Evolutionary conservation across 257 asterid species (phyloP), one percentile per base, ranked within the genome.

Genomic region (Buddleja alternifolia): DNA sequence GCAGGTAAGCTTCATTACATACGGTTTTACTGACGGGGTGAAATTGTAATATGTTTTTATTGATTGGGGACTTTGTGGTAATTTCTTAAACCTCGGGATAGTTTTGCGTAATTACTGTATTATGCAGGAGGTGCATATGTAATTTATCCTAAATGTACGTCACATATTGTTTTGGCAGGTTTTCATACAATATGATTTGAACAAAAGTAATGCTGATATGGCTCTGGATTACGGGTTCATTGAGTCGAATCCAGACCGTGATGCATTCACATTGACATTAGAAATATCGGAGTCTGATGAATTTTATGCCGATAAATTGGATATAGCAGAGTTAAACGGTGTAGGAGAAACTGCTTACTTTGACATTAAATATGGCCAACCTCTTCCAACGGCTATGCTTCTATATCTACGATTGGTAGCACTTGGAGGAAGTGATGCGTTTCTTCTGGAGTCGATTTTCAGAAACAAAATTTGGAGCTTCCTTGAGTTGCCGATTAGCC

Each of bases 151-250:
- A 29, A 29, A n/a, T n/a, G n/a, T n/a, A n/a, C n/a, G n/a, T 5
- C 2, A 29, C 60, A 51, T 54, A 39, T 73, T 70, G 57, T 75
- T 73, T 41, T 76, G 74, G 55, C 89, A 92, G 99, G 90, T 93
- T 20, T 78, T 71, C 58, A 84, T 91, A 78, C 97, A 94, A 65
- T 94, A 94, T 72, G 90, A 83, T 83, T 51, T 91, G 82, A 89
- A 91, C 3, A 94, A 94, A 81, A 94, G 97, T 57, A 88, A 86
- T 74, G 97, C 97, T 15, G 99, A 94, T 69, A 83, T 94, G 91
- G 99, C 97, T 63, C 81, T 94, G 66, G 99, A 89, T 76, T 94
- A 94, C 40, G 99, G 99, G 54, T 94, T 94, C 79, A 77, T 82
- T 7, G 97, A 90, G 53, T 63, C 88, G 14, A 79, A 48, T 8